phyloP scores from a whole-genome alignment of 495 filamentous ascomycete species.

The Xylaria acuta region DNA sequence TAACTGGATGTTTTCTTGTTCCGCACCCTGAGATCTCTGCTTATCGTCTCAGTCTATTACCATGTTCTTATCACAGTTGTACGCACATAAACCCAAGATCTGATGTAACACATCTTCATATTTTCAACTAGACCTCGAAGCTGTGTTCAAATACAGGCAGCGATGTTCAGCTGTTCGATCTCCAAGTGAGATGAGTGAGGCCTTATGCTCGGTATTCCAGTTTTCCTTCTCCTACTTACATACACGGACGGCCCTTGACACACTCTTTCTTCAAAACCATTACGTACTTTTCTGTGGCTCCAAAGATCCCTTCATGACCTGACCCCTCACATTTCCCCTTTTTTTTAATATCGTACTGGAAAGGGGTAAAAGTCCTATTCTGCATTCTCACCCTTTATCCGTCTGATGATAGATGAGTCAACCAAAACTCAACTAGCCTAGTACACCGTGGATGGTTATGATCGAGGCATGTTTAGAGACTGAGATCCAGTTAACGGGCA shows the following conservation, averaged over 20 bases:
- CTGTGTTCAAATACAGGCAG: conserved; percentile 1
- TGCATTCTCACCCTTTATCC: neutral
- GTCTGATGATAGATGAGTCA: neutral
- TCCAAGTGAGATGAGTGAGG: neutral
- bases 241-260: neutral
- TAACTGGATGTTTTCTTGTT: conserved; percentile 6
- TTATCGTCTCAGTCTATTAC: neutral
- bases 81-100: neutral
- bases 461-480: neutral
- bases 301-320: neutral
- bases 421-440: neutral
- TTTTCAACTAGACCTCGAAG: neutral
- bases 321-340: neutral
- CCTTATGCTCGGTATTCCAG: neutral
- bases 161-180: neutral
- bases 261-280: neutral
- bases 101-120: conserved; percentile 3
- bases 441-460: neutral
- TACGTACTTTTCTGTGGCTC: neutral
- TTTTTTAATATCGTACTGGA: neutral
- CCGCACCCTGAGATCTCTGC: neutral
- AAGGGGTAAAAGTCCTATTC: neutral
- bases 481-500: neutral
- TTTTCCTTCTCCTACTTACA: neutral
- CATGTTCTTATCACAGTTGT: neutral